Evolutionary conservation across 371 early-diverging fungal species (phyloP), one percentile per base, ranked within the genome.

Genomic region (Mortierella sp.): DNA sequence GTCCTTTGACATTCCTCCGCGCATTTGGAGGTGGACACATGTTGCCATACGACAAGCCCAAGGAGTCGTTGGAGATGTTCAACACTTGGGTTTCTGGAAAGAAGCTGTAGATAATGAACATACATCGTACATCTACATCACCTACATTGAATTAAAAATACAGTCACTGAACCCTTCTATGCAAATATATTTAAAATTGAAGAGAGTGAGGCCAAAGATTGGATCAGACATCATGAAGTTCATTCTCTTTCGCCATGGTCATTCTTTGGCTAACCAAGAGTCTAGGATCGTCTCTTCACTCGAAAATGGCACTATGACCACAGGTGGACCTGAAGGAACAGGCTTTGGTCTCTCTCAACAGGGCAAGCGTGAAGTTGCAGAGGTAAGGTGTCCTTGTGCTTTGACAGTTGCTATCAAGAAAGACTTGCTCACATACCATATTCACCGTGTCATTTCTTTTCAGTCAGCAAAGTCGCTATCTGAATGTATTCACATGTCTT

Each of bases 21-120:
- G 87, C 95, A 11, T 96, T 91, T 78, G 94, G 92, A 57, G 97
- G 96, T 52, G 98, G 97, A 16, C 97, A 97, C 75, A 96, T 96
- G 96, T 90, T 86, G 58, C 90, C 90, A 64, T 88, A 90, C 61
- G 91, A 90, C 70, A 87, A 88, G 83, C 91, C 91, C 43, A 87
- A 78, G 55, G 83, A 87, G 69, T 84, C 88, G 58, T 76, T 89
- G 61, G 90, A 89, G 72, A 90, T 94, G 86, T 85, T 93, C 75
- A 90, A 91, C 83, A 85, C 79, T 72, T 94, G 94, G 94, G 80
- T 90, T 64, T 39, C 55, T 32, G 72, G 68, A 66, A 81, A 75
- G 72, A 68, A 62, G 39, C 28, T 72, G 39, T 71, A 72, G 54
- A 68, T 26, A 24, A 24, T 20, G 5, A 12, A 49, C 4, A 24